Conservation (phyloP, 140 eudicot species). For the Flaveria floridana region DNA sequence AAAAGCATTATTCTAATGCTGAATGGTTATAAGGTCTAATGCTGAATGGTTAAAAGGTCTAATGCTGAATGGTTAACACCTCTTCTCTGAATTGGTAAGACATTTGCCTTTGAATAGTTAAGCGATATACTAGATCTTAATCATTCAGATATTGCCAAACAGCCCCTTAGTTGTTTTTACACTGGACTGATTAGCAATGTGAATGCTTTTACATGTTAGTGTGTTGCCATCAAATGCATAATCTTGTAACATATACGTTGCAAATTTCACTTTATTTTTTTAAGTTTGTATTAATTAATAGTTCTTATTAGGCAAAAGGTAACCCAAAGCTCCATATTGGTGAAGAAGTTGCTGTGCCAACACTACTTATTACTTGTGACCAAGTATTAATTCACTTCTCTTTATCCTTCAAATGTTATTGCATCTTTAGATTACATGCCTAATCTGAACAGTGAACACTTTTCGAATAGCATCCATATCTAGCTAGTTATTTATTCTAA, state of each 20-base stretch:
- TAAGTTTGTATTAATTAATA: conserved; percentile 27
- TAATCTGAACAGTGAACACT: conserved; percentile 8
- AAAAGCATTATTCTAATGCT: too few relatives aligned
- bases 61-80: too few relatives aligned
- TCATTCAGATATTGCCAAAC: too few relatives aligned
- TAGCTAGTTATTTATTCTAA: neutral
- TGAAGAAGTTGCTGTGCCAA: conserved; percentile 67
- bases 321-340: conserved; percentile 55
- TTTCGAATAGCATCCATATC: conserved; percentile 8
- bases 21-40: too few relatives aligned
- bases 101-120: too few relatives aligned
- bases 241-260: conserved; percentile 9
- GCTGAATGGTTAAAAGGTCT: too few relatives aligned
- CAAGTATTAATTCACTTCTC: conserved; percentile 59
- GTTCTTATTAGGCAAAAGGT: conserved; percentile 71
- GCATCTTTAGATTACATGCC: conserved; percentile 22
- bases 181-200: neutral
- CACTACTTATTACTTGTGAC: conserved; percentile 82
- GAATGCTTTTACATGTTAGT: conserved; percentile 10
- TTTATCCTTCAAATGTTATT: conserved; percentile 22
- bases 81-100: too few relatives aligned
- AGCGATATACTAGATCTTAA: too few relatives aligned
- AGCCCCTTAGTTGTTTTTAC: neutral
- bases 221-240: neutral
- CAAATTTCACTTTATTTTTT: conserved; percentile 19